Conservation (phyloP, 768 basidiomycete genomes). For the Termitomyces sp. region DNA sequence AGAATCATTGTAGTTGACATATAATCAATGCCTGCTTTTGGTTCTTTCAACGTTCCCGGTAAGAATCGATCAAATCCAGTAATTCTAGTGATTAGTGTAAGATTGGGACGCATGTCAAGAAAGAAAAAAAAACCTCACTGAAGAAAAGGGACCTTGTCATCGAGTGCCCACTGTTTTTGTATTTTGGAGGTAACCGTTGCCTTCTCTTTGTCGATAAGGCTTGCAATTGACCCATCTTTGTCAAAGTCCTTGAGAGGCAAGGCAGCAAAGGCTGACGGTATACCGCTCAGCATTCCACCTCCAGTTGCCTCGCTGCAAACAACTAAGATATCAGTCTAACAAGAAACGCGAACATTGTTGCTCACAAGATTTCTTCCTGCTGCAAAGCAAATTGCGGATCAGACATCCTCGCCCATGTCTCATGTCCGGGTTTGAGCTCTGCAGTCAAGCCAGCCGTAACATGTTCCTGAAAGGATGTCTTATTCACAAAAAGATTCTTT, state of each 20-base stretch:
- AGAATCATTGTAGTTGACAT: conserved; percentile 15
- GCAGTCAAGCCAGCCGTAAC: background rate
- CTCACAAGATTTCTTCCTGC: background rate
- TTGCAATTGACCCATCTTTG: background rate
- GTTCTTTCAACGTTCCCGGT: background rate
- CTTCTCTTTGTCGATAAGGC: background rate
- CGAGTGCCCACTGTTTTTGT: background rate
- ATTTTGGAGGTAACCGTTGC: background rate
- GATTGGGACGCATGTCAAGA: background rate
- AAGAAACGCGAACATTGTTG: background rate
- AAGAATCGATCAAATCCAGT: background rate
- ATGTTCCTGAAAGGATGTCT: background rate
- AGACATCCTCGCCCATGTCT: background rate
- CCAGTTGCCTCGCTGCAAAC: background rate
- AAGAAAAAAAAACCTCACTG: background rate
- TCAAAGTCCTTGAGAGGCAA: background rate
- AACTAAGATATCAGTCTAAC: background rate
- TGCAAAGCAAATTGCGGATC: background rate
- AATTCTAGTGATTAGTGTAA: background rate
- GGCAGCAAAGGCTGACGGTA: background rate
- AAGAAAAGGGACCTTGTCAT: background rate
- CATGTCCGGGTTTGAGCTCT: background rate
- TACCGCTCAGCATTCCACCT: background rate
- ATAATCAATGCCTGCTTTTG: conserved; percentile 17
- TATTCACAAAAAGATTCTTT: background rate